Conservation (phyloP, 495 filamentous ascomycete genomes). For the Hypoxylon crocopeplum region DNA sequence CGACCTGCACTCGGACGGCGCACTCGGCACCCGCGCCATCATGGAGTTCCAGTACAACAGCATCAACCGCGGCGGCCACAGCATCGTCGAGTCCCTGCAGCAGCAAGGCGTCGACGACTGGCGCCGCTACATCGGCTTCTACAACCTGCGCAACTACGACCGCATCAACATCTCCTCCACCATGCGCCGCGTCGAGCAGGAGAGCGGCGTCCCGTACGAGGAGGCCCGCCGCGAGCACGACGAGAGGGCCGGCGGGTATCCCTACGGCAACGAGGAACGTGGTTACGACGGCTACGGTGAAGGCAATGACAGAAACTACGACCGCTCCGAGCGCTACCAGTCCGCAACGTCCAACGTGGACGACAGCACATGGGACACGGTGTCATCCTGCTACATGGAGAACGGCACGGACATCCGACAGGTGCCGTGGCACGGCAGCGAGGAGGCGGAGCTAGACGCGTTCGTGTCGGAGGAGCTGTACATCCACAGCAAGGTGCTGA, state of each 20-base stretch:
- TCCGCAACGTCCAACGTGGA: conserved; percentile 62
- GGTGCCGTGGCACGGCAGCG: conserved; percentile 79
- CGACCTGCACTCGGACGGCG: conserved; percentile 78
- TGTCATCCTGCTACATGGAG: conserved; percentile 86
- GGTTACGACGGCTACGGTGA: conserved; percentile 27
- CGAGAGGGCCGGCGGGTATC: conserved; percentile 50
- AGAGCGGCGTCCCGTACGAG: conserved; percentile 76
- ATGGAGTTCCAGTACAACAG: conserved; percentile 95
- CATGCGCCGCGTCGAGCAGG: conserved; percentile 68
- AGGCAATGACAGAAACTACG: conserved; percentile 40
- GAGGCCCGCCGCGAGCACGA: conserved; percentile 72
- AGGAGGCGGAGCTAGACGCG: conserved; percentile 79
- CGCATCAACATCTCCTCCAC: conserved; percentile 77
- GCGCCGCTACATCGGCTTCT: conserved; percentile 88
- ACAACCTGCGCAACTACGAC: conserved; percentile 93
- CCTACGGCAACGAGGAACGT: conserved; percentile 18
- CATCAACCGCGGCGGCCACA: conserved; percentile 86
- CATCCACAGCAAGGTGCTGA: conserved; percentile 91
- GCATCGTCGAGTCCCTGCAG: conserved; percentile 80
- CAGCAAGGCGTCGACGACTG: conserved; percentile 71
- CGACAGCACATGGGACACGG: conserved; percentile 71
- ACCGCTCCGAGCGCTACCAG: conserved; percentile 66
- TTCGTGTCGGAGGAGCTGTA: conserved; percentile 95
- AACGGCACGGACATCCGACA: conserved; percentile 74
- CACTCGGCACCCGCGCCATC: conserved; percentile 87